phyloP scores from a whole-genome alignment of 306 rosid species.

The Cyclanthera cordifolia region DNA sequence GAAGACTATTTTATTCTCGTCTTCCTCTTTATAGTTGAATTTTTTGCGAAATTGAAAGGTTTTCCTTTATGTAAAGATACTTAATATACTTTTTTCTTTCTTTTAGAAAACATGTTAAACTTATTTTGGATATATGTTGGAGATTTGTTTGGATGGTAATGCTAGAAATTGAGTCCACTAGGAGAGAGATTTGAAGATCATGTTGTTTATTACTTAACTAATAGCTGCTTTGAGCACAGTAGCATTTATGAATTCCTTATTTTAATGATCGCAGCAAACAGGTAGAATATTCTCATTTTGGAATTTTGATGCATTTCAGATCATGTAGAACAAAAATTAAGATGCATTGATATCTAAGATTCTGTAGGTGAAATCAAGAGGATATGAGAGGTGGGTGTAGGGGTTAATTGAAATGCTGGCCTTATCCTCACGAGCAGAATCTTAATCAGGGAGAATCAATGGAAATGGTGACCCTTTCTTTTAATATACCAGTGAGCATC shows the following conservation, averaged over 20 bases:
- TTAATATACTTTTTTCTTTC: neutral
- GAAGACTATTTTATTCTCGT: neutral
- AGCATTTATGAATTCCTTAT: neutral
- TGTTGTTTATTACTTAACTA: neutral
- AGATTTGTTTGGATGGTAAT: neutral
- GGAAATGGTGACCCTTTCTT: constrained; percentile 13
- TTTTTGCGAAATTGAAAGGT: neutral
- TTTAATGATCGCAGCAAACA: neutral
- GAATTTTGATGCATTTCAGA: constrained; percentile 16
- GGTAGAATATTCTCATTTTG: constrained; percentile 21
- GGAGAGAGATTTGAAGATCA: neutral
- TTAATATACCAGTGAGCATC: constrained; percentile 13
- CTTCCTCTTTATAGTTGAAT: neutral
- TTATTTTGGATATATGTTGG: neutral
- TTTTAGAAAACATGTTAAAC: neutral
- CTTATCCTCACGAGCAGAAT: constrained; percentile 14
- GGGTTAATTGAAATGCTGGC: constrained; percentile 8
- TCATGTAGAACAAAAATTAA: constrained; percentile 19
- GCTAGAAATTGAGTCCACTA: neutral
- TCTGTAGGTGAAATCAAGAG: constrained; percentile 14
- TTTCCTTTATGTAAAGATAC: neutral
- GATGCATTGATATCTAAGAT: constrained; percentile 21
- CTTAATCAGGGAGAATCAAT: constrained; percentile 12
- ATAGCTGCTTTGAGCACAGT: neutral
- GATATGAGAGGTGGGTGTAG: constrained; percentile 3